Percentiles rank a stretch among this genome's conserved stretches.
Conservation (phyloP, 78 protist genomes). For the Polysphondylium violaceum region DNA sequence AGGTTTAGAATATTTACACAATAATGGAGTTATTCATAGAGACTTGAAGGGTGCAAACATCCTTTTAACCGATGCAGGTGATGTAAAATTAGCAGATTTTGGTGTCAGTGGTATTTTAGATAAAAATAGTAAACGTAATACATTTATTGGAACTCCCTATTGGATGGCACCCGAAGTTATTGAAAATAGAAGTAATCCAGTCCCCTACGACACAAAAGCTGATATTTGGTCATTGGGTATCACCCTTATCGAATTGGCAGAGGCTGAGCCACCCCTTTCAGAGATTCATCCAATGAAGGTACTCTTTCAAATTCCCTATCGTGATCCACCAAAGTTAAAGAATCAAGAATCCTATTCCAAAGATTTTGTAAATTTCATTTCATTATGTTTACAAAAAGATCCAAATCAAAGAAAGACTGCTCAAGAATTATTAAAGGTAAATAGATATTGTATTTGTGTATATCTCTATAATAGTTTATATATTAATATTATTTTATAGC, state of each 20-base stretch:
- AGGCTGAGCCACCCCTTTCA: slow-evolving; percentile 79
- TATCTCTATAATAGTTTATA: not conserved
- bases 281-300: slow-evolving; percentile 87
- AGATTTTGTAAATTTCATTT: slow-evolving; percentile 65
- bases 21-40: slow-evolving; percentile 82
- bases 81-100: slow-evolving; percentile 82
- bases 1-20: slow-evolving; percentile 89
- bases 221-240: slow-evolving; percentile 86
- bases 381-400: slow-evolving; percentile 64
- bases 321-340: slow-evolving; percentile 82
- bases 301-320: slow-evolving; percentile 73
- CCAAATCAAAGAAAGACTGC: slow-evolving; percentile 85
- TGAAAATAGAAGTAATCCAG: slow-evolving; percentile 67
- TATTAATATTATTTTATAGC: slow-evolving; percentile 3
- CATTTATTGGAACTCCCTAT: slow-evolving; percentile 86
- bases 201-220: slow-evolving; percentile 77
- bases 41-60: slow-evolving; percentile 90
- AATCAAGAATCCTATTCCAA: slow-evolving; percentile 63
- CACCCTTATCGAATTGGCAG: slow-evolving; percentile 81
- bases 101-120: slow-evolving; percentile 77
- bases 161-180: slow-evolving; percentile 84
- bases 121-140: slow-evolving; percentile 66
- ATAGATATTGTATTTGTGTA: not conserved
- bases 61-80: slow-evolving; percentile 75
- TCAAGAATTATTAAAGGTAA: slow-evolving; percentile 62